Percentiles rank a stretch among this genome's conserved stretches.
These are phyloP conservation scores for Purshia tridentata DNA, from an alignment of 306 rosid species.

Conservation along the genomic window DNA sequence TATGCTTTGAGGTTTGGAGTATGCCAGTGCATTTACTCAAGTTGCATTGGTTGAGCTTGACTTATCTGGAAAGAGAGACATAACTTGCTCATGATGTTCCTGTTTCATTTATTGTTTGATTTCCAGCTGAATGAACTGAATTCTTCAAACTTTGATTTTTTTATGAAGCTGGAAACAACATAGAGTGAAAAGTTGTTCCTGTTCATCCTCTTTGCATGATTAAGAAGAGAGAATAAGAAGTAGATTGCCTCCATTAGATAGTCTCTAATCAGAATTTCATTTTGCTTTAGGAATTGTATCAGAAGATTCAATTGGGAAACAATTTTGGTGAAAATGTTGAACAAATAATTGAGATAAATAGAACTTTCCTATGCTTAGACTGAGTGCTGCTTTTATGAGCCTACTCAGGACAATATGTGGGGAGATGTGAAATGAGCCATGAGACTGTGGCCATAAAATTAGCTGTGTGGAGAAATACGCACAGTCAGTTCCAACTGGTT, in stretches of 20 bases:
- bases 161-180: not conserved
- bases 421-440: not conserved
- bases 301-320: not conserved
- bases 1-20: not conserved
- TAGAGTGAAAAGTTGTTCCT: not conserved
- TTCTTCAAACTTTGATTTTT: not conserved
- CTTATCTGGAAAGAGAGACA: conserved; percentile 21
- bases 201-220: not conserved
- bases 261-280: not conserved
- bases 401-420: not conserved
- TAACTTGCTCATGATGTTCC: conserved; percentile 4
- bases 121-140: not conserved
- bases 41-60: not conserved
- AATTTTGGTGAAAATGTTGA: not conserved
- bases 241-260: not conserved
- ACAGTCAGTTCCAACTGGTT: not conserved
- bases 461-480: not conserved
- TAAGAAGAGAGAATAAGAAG: not conserved
- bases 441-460: too few species aligned
- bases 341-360: not conserved
- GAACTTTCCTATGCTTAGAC: not conserved
- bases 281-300: not conserved
- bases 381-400: not conserved
- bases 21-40: not conserved
- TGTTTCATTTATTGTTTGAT: not conserved